These are phyloP conservation scores for Calonectria naviculata DNA, from an alignment of 2,329 filamentous ascomycete species.

Conservation along the genomic window DNA sequence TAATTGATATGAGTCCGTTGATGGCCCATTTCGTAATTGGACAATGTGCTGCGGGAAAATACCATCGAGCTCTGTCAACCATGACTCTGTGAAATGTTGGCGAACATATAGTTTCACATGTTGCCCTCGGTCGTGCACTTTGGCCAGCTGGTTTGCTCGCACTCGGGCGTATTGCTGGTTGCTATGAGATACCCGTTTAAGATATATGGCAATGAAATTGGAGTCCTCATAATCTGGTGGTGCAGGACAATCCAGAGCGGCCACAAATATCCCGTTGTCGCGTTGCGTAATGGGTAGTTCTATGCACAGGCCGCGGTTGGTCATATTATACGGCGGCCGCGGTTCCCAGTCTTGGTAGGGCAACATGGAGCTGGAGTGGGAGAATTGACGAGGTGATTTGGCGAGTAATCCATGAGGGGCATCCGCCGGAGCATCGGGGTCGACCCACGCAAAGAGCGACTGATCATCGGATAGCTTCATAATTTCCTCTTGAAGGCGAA, in stretches of 20 bases:
- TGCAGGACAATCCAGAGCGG: slow-evolving; percentile 45
- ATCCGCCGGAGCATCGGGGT: slow-evolving; percentile 38
- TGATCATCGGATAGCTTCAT: slow-evolving; percentile 32
- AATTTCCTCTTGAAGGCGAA: slow-evolving; percentile 39
- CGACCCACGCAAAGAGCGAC: slow-evolving; percentile 31
- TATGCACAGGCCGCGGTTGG: slow-evolving; percentile 42
- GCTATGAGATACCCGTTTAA: slow-evolving; percentile 39
- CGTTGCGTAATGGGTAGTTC: slow-evolving; percentile 34
- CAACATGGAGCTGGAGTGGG: slow-evolving; percentile 47
- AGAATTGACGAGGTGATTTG: slow-evolving; percentile 61
- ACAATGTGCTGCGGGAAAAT: slow-evolving; percentile 34
- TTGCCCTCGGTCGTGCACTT: slow-evolving; percentile 31
- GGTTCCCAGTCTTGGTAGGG: slow-evolving; percentile 46
- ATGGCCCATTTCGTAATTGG: slow-evolving; percentile 29
- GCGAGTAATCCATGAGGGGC: slow-evolving; percentile 39
- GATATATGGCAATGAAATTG: slow-evolving; percentile 44
- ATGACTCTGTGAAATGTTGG: slow-evolving; percentile 29
- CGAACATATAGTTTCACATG: slow-evolving; percentile 42
- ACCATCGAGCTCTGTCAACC: slow-evolving; percentile 6
- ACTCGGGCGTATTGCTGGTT: slow-evolving; percentile 41
- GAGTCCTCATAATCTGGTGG: slow-evolving; percentile 43
- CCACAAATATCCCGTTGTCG: slow-evolving; percentile 35
- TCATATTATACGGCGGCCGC: slow-evolving; percentile 36
- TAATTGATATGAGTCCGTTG: not conserved
- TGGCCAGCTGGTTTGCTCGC: slow-evolving; percentile 23